Evolutionary conservation across 139 green algal genomes (phyloP), one percentile per base, ranked within the genome.

Genomic region (Volvox reticuliferus): DNA sequence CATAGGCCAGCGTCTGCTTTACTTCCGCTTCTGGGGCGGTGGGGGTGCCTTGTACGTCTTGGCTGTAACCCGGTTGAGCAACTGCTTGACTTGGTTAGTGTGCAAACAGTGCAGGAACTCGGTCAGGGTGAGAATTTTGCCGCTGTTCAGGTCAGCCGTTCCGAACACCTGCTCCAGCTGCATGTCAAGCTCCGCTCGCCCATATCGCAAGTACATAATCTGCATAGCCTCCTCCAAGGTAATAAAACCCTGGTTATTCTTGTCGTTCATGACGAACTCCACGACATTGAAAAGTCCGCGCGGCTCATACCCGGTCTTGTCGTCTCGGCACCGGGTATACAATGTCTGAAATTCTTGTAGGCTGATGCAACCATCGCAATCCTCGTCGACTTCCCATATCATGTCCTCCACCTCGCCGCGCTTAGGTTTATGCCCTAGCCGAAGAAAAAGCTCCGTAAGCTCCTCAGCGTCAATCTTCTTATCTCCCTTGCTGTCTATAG

Each of bases 341-440:
- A 98, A 96, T n/a, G 93, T 94, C 89, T 98, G 96, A 88, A 99
- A 99, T 91, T 99, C 98, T 21, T 91, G 73, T 91, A 95, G 96
- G 87, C 84, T 94, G 33, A 97, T 91, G 77, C 90, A 93, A 62
- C 94, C 94, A 85, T 98, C 98, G 92, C 97, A 99, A 92, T 99
- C 98, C 92, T 99, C 98, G 84, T 99, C 98, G n/a, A 98, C 97
- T 91, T 99, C 98, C 98, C 98, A 99, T 80, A 99, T 99, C 94
- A 99, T 98, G 94, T 99, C 97, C 79, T 99, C 96, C 28, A 99
- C 94, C 61, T 99, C 98, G 3, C 94, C 91, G 50, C 96, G 94
- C 79, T 96, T 97, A 6, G 94, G 93, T 75, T 96, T 97, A 91
- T 99, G 96, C 6, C 95, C 94, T 22, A 98, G 88, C 2, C 92